A percentile compares a stretch with the other conserved stretches of the same genome.
phyloP scores from a whole-genome alignment of 192 early-diverging fungal species.

The Coemansia sp. region DNA sequence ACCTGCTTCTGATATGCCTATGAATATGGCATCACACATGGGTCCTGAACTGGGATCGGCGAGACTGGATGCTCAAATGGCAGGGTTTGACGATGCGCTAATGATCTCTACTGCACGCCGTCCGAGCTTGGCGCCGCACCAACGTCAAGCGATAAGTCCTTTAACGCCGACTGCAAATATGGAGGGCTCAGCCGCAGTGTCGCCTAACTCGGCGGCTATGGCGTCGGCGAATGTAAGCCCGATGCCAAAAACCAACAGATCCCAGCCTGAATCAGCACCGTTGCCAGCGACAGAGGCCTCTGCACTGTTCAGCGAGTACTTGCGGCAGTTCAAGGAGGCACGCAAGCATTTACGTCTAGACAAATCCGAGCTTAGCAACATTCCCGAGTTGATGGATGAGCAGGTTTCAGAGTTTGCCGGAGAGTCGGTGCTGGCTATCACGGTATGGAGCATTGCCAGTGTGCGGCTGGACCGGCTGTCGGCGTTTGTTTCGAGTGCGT shows the following conservation, averaged over 20 bases:
- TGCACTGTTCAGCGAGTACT: constrained; percentile 43
- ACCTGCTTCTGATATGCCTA: background rate
- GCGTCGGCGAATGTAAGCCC: background rate
- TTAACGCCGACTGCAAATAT: background rate
- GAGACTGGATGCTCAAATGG: background rate
- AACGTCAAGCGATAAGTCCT: background rate
- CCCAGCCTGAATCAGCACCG: background rate
- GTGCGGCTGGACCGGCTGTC: constrained; percentile 41
- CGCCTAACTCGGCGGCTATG: constrained; percentile 1
- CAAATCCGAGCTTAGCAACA: constrained; percentile 19
- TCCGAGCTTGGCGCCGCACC: constrained; percentile 8
- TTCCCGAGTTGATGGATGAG: constrained; percentile 27
- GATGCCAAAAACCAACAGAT: background rate
- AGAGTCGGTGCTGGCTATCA: constrained; percentile 41
- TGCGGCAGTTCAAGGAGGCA: constrained; percentile 45
- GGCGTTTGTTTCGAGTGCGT: constrained; percentile 45
- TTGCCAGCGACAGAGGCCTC: constrained; percentile 30
- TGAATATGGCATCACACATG: background rate
- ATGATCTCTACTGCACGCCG: constrained; percentile 19
- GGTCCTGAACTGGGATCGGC: background rate
- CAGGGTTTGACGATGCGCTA: constrained; percentile 11
- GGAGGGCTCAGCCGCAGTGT: background rate
- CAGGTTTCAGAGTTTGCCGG: constrained; percentile 46
- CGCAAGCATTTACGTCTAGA: constrained; percentile 30
- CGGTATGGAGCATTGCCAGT: constrained; percentile 45